These are phyloP conservation scores for Phyllosticta citrichinensis DNA, from an alignment of 2,329 filamentous ascomycete species.

Conservation along the genomic window DNA sequence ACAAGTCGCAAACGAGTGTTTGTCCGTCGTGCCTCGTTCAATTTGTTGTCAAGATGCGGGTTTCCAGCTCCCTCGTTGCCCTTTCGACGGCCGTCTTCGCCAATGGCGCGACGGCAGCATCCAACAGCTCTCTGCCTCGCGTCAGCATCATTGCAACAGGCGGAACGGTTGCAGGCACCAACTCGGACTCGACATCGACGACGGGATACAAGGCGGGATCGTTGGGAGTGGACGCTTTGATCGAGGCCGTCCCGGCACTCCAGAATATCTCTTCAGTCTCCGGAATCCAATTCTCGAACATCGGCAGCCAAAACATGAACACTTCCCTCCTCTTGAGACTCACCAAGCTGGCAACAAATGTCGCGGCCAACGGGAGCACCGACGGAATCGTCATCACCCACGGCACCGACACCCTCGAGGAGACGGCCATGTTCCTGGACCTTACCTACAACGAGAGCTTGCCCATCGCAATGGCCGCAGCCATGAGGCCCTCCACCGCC, in stretches of 20 bases:
- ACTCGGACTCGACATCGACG: conserved; percentile 34
- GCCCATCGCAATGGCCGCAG: conserved; percentile 50
- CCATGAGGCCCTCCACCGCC: conserved; percentile 54
- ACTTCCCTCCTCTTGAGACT: conserved; percentile 40
- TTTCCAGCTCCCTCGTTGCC: no score
- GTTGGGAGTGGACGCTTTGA: conserved; percentile 41
- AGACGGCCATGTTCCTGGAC: conserved; percentile 54
- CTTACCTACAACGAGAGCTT: conserved; percentile 47
- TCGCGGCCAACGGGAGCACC: conserved; percentile 35
- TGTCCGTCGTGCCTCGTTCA: no score
- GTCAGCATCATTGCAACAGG: conserved; percentile 49
- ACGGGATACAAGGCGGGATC: conserved; percentile 46
- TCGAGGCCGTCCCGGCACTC: conserved; percentile 46
- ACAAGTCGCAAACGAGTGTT: no score
- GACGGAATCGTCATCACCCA: conserved; percentile 50
- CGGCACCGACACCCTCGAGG: conserved; percentile 56
- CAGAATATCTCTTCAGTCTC: conserved; percentile 45
- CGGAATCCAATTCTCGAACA: conserved; percentile 36
- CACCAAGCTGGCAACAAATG: conserved; percentile 38
- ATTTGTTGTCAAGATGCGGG: no score
- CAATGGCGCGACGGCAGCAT: no score
- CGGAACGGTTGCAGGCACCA: conserved; percentile 49
- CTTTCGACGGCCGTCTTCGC: no score
- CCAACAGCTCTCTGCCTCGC: conserved; percentile 33
- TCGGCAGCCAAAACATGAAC: conserved; percentile 32